Percentiles rank a stretch among this genome's conserved stretches.
Evolutionary conservation across 2,329 filamentous ascomycete species (phyloP).

Genomic region (Fusarium odoratissimum): DNA sequence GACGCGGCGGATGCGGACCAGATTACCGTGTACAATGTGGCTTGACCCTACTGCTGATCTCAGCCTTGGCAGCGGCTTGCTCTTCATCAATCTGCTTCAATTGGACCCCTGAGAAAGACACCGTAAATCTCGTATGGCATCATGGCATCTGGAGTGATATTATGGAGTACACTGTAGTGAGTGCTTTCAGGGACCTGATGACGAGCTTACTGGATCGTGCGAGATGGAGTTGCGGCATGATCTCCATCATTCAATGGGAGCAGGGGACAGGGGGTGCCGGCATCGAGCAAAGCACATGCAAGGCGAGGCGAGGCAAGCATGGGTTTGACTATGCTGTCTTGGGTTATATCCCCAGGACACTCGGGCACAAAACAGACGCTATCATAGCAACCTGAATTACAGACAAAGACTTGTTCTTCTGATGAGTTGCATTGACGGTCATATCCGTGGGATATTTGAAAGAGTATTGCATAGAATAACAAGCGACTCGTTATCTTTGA

Average conservation of each 20-base stretch:
- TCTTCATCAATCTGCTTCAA: constrained; percentile 3
- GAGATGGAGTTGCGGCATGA: constrained; percentile 26
- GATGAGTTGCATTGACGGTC: not conserved
- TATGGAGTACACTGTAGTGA: constrained; percentile 1
- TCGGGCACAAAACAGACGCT: constrained; percentile 7
- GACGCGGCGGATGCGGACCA: constrained; percentile 10
- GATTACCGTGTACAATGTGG: constrained; percentile 19
- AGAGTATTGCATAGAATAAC: not conserved
- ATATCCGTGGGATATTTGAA: not conserved
- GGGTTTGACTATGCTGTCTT: constrained; percentile 18
- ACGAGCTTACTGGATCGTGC: constrained; percentile 28
- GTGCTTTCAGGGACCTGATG: constrained; percentile 28
- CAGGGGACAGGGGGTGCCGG: constrained; percentile 32
- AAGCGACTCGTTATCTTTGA: not conserved
- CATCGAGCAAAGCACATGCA: constrained; percentile 29
- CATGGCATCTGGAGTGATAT: not conserved
- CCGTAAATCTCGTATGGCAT: constrained; percentile 2
- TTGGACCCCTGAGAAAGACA: not conserved
- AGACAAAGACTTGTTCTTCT: not conserved
- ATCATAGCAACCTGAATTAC: constrained; percentile 6
- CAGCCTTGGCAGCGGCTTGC: constrained; percentile 33
- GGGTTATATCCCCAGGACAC: constrained; percentile 13
- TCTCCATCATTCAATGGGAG: constrained; percentile 15
- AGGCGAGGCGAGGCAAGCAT: not conserved
- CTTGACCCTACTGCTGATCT: constrained; percentile 33